Conservation (phyloP, 495 filamentous ascomycete genomes). For the Penicillium pulvis region DNA sequence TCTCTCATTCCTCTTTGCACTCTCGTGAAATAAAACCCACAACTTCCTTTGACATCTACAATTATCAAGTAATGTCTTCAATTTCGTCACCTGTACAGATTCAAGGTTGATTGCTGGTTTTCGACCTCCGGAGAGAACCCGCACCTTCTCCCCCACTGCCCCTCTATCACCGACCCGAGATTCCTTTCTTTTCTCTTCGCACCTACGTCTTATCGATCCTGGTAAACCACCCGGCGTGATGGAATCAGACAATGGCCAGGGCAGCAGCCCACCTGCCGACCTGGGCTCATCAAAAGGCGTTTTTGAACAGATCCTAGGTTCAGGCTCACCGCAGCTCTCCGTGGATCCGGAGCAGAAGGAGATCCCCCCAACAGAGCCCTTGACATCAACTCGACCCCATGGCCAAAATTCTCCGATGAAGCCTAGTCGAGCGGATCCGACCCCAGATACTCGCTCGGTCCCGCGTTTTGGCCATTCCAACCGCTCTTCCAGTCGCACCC, state of each 20-base stretch:
- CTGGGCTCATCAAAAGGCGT: conserved; percentile 14
- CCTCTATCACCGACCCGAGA: background rate
- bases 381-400: conserved; percentile 18
- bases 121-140: background rate
- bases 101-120: background rate
- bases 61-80: background rate
- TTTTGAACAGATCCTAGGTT: conserved; percentile 14
- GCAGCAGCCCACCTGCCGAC: conserved; percentile 45
- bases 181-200: background rate
- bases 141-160: background rate
- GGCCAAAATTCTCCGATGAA: conserved; percentile 19
- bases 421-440: conserved; percentile 22
- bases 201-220: conserved; percentile 65
- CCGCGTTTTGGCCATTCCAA: conserved; percentile 43
- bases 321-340: conserved; percentile 6
- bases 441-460: conserved; percentile 25
- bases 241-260: conserved; percentile 26
- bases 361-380: conserved; percentile 14
- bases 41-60: background rate
- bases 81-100: background rate
- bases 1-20: background rate
- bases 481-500: conserved; percentile 71
- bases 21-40: too few relatives aligned
- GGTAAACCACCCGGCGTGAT: conserved; percentile 30
- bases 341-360: conserved; percentile 23